Evolutionary conservation across 2,329 filamentous ascomycete genomes (phyloP), one percentile per base, ranked within the genome.

Genomic region (Beauveria sp.): DNA sequence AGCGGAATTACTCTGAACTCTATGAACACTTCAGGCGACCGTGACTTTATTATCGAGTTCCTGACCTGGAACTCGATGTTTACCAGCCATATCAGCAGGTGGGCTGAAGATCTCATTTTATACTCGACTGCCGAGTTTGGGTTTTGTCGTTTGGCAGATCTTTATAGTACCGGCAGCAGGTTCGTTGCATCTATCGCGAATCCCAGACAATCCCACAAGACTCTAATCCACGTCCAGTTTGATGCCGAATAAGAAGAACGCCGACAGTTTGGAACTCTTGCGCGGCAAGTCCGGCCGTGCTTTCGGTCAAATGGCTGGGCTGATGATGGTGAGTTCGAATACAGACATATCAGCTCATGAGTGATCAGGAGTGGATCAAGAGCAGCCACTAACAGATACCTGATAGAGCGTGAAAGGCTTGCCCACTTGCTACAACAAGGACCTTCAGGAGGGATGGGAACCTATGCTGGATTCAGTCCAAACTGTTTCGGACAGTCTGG

Each of bases 221-320:
- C 30, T 50, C 55, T 58, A 55, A 55, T 30, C 53, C 53, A 46
- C 53, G 26, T 52, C 5, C 41, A 53, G 40, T 47, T 48, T 54
- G 26, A 92, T 92, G 89, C 89, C 89, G 3, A 86, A 94, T 72
- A 94, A 93, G 83, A 91, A 91, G 79, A 93, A 93, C 74, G 80
- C 83, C 1, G 90, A 94, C 74, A 86, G 82, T n/a, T 79, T 94
- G 8, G 79, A 79, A 66, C 66, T 93, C 14, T 80, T 93, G 53
- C 83, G 90, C 14, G 90, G 90, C 54, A 94, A 93, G 78, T 80
- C 80, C 55, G 90, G 90, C 1, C 81, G 88, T 66, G 82, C 86
- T 3, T 93, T 96, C 69, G 91, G 91, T 28, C 87, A 91, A 65
- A 89, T 93, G 85, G 84, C 88, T 5, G 90, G 90, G 43, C 76